phyloP scores from a whole-genome alignment of 257 asterid genomes.

The Paraleonurus japonicus region DNA sequence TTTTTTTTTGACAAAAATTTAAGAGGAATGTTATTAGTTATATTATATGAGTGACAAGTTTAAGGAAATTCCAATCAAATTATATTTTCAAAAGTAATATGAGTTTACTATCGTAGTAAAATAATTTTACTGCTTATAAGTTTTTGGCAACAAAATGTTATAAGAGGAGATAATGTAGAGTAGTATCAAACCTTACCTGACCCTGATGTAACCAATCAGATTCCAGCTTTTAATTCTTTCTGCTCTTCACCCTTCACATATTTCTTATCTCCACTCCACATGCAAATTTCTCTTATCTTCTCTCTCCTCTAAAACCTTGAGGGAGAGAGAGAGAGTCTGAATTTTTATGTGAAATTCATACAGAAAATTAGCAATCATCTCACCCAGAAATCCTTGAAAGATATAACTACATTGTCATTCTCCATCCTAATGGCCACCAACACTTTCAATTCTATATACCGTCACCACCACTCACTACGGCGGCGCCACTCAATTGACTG shows the following conservation, averaged over 20 bases:
- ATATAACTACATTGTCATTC: background rate
- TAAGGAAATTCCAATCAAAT: too few species aligned
- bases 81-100: too few species aligned
- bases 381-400: background rate
- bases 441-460: slow-evolving; percentile 46
- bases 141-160: too few species aligned
- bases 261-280: slow-evolving; percentile 60
- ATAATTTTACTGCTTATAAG: too few species aligned
- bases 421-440: slow-evolving; percentile 63
- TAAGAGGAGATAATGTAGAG: slow-evolving; percentile 8
- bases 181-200: slow-evolving; percentile 53
- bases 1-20: too few species aligned
- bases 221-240: slow-evolving; percentile 34
- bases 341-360: background rate
- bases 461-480: slow-evolving; percentile 36
- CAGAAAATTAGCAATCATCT: background rate
- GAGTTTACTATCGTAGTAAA: too few species aligned
- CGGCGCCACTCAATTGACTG: slow-evolving; percentile 59
- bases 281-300: slow-evolving; percentile 17
- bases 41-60: too few species aligned
- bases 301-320: background rate
- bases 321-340: too few species aligned
- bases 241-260: slow-evolving; percentile 55
- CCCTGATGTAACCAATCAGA: slow-evolving; percentile 59
- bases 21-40: too few species aligned